Conservation (phyloP, 2,329 filamentous ascomycete genomes). For the Pseudonectria foliicola region DNA sequence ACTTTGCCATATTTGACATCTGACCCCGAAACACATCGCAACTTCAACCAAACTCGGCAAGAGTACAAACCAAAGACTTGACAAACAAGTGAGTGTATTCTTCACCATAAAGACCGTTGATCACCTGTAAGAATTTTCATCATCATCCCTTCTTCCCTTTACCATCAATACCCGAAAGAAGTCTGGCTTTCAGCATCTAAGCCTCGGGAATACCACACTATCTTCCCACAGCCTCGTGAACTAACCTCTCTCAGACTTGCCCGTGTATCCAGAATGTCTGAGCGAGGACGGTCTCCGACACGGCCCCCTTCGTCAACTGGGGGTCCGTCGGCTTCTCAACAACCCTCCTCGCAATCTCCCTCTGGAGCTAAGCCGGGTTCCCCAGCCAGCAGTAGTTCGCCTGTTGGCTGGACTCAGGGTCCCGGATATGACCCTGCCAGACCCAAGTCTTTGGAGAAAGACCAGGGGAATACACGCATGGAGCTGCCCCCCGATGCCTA, state of each 20-base stretch:
- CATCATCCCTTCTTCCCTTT: too few relatives aligned
- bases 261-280: slow-evolving; percentile 22
- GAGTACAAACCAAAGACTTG: too few relatives aligned
- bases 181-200: too few relatives aligned
- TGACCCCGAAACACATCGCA: too few relatives aligned
- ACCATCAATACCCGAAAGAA: too few relatives aligned
- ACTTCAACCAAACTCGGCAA: too few relatives aligned
- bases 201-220: too few relatives aligned
- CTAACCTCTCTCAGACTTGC: slow-evolving; percentile 4
- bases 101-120: too few relatives aligned
- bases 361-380: slow-evolving; percentile 7
- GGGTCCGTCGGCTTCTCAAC: slow-evolving; percentile 10
- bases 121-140: too few relatives aligned
- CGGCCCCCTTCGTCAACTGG: slow-evolving; percentile 8
- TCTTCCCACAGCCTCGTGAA: neutral
- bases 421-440: slow-evolving; percentile 40
- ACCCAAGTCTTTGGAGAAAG: slow-evolving; percentile 17
- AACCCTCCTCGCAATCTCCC: slow-evolving; percentile 15
- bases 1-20: too few relatives aligned
- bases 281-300: slow-evolving; percentile 23
- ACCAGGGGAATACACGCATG: slow-evolving; percentile 40
- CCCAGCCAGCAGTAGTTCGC: slow-evolving; percentile 10
- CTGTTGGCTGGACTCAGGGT: slow-evolving; percentile 19
- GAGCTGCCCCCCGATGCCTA: slow-evolving; percentile 55
- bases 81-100: too few relatives aligned